Evolutionary conservation across 257 asterid genomes (phyloP), one percentile per base, ranked within the genome.

Genomic region (Scutellaria baicalensis): DNA sequence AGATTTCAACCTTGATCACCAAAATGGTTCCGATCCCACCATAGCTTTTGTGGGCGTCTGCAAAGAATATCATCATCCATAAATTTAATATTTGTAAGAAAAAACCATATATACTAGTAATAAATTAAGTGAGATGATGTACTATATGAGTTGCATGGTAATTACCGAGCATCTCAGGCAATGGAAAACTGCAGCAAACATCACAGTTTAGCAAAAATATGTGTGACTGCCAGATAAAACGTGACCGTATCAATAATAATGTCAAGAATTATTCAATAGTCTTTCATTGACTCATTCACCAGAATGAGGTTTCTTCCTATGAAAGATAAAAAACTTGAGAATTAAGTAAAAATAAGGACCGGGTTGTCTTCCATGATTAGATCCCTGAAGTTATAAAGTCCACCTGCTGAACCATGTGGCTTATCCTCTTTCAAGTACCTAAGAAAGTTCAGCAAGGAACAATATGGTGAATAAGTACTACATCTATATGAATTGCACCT

Each of bases 371-470:
- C 97, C 96, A 90, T 88, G 84, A 90, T 85, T 43, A 78, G 82
- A 79, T 90, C 96, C 83, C 94, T 80, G 64, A 90, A 88, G 75
- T 78, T 84, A 78, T 88, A 84, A 63, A 90, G 88, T 49, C 96
- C 97, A 14, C 97, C 96, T 31, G 89, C 96, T 23, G 96, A 90
- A 64, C 97, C 97, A 76, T 90, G 97, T 36, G 97, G 97, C 71
- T 78, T 90, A 76, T 90, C 94, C 84, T 90, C 96, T 79, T 59
- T 84, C 86, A 90, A 80, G 80, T 90, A 90, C 83, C 97, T 90
- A 79, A 69, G 43, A 69, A 77, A 69, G 70, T 31, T 42, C 65
- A 75, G 64, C 42, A 48, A 16, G 35, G 38, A 63, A 64, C 63
- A 63, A 70, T 2, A 65, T 45, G 14, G 68, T 63, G 38, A 44